phyloP scores from a whole-genome alignment of 441 rosid genomes.

The Jatropha multifida region DNA sequence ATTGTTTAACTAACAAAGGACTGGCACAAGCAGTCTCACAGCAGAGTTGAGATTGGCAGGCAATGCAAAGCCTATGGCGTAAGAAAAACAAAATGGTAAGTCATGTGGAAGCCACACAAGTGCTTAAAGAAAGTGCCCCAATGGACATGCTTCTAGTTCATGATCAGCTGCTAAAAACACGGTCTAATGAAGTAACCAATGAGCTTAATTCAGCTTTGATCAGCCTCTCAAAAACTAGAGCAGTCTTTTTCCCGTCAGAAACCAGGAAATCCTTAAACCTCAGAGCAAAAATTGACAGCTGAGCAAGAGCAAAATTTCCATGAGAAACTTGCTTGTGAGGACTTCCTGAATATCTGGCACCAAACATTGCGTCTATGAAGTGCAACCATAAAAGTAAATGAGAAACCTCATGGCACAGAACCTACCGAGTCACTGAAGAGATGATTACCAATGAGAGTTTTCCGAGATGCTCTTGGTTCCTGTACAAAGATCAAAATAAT shows the following conservation, averaged over 20 bases:
- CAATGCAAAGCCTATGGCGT: background rate
- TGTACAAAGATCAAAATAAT: background rate
- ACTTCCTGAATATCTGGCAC: background rate
- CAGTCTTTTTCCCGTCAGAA: background rate
- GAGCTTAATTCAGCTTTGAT: background rate
- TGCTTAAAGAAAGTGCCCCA: background rate
- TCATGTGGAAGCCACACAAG: background rate
- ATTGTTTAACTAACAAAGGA: background rate
- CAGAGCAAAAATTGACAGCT: background rate
- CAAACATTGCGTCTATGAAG: background rate
- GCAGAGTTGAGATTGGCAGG: background rate
- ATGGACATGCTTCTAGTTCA: background rate
- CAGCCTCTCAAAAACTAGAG: background rate
- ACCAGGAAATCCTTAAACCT: background rate
- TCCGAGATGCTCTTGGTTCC: slow-evolving; percentile 7
- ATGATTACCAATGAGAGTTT: slow-evolving; percentile 3
- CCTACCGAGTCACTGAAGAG: slow-evolving; percentile 6
- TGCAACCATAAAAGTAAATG: background rate
- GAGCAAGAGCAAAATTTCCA: background rate
- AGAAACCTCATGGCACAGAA: background rate
- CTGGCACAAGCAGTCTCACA: background rate
- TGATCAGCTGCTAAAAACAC: background rate
- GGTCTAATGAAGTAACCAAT: background rate
- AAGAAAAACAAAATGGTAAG: background rate
- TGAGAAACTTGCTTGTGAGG: background rate